A percentile compares a stretch with the other conserved stretches of the same genome.
phyloP scores from a whole-genome alignment of 768 basidiomycete genomes.

The Kwoniella europaea region DNA sequence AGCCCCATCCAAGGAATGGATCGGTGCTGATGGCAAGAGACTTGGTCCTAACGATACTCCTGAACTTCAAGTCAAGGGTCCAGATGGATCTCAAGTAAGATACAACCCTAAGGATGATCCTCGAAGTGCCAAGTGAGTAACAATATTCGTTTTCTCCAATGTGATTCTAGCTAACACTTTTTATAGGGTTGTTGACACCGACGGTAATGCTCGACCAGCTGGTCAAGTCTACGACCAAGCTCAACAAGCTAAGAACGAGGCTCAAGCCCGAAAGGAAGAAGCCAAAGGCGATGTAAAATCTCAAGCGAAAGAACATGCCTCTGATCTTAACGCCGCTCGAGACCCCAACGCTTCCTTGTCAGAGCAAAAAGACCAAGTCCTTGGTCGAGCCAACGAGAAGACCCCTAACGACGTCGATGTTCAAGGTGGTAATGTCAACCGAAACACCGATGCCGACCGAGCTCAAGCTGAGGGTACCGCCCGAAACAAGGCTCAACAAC shows the following conservation, averaged over 20 bases:
- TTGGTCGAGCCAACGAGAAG: conserved; percentile 51
- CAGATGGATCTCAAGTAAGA: conserved; percentile 60
- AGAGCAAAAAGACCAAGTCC: conserved; percentile 49
- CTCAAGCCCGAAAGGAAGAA: conserved; percentile 42
- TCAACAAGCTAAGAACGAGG: conserved; percentile 53
- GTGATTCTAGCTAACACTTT: background rate
- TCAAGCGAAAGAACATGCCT: conserved; percentile 50
- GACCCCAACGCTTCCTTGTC: conserved; percentile 54
- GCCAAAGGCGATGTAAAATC: conserved; percentile 41
- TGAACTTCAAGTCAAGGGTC: conserved; percentile 62
- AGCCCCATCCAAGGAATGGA: conserved; percentile 71
- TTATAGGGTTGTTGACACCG: conserved; percentile 54
- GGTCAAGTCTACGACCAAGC: conserved; percentile 52
- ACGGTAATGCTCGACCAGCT: conserved; percentile 57
- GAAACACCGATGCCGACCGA: conserved; percentile 28
- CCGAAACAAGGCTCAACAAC: conserved; percentile 55
- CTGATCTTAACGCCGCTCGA: conserved; percentile 45
- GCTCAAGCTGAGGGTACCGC: conserved; percentile 45
- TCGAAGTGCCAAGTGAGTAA: conserved; percentile 56
- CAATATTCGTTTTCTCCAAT: background rate
- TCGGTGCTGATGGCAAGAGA: conserved; percentile 61
- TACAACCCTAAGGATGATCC: conserved; percentile 65
- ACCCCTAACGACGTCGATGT: conserved; percentile 42
- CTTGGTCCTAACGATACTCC: conserved; percentile 63
- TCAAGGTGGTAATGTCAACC: conserved; percentile 39